These are phyloP conservation scores for Lenwebbia sp. DNA, from an alignment of 345 rosid genomes.

Conservation along the genomic window DNA sequence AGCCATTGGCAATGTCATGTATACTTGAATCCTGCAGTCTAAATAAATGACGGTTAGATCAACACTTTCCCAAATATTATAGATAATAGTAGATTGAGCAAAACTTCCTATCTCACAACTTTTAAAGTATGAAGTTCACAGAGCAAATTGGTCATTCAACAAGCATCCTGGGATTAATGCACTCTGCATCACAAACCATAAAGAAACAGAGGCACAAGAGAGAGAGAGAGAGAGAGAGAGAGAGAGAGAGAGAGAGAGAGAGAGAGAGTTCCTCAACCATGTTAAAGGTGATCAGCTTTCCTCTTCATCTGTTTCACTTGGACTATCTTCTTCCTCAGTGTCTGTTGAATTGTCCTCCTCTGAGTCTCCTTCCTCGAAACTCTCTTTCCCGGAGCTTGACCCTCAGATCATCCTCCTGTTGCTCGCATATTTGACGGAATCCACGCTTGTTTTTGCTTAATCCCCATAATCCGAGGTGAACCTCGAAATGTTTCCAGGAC, in stretches of 20 bases:
- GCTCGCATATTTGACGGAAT: neutral
- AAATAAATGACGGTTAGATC: too few relatives aligned
- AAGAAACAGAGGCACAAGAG: neutral
- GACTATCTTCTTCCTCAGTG: neutral
- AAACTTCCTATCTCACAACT: too few relatives aligned
- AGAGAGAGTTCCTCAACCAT: neutral
- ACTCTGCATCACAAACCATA: neutral
- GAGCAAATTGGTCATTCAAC: too few relatives aligned
- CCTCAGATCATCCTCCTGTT: neutral
- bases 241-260: neutral
- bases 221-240: too few relatives aligned
- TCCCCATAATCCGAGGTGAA: too few relatives aligned
- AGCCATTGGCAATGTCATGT: too few relatives aligned
- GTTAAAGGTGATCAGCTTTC: neutral
- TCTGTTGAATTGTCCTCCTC: neutral
- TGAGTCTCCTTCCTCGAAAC: neutral
- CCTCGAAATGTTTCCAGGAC: too few relatives aligned
- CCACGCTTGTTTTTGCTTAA: neutral
- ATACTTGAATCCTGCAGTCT: too few relatives aligned
- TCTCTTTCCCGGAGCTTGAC: neutral
- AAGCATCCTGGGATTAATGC: neutral
- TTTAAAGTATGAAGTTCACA: too few relatives aligned
- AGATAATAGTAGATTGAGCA: too few relatives aligned
- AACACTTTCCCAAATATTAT: too few relatives aligned
- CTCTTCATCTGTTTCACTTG: neutral